Conservation (phyloP, 2,329 filamentous ascomycete genomes). For the Sphaerulina populicola region DNA sequence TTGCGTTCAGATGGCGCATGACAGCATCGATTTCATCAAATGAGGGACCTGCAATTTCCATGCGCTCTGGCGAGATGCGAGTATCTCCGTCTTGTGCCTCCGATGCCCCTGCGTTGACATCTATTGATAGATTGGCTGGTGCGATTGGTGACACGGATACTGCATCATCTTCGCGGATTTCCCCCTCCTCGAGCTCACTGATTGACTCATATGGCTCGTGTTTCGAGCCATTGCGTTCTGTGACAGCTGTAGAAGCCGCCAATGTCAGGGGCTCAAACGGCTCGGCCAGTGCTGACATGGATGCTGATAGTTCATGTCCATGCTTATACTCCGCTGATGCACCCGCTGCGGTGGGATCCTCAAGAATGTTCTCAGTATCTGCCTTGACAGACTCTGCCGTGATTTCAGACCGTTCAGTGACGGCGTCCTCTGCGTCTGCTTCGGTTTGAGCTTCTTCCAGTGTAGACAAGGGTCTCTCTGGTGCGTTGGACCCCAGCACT, state of each 20-base stretch:
- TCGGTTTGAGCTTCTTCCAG: conserved; percentile 12
- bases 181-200: conserved; percentile 31
- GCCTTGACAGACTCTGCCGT: conserved; percentile 7
- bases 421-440: conserved; percentile 9
- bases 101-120: conserved; percentile 7
- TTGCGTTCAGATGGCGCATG: conserved; percentile 74
- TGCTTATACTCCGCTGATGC: conserved; percentile 10
- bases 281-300: conserved; percentile 62
- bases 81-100: conserved; percentile 1
- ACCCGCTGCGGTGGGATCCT: conserved; percentile 2
- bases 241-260: not conserved
- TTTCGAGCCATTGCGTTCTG: conserved; percentile 1
- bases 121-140: conserved; percentile 1
- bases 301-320: conserved; percentile 33
- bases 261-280: conserved; percentile 49
- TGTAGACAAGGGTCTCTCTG: conserved; percentile 13
- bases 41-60: conserved; percentile 36
- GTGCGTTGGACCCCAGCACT: conserved; percentile 21
- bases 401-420: conserved; percentile 15
- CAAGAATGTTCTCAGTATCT: conserved; percentile 1
- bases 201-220: conserved; percentile 23
- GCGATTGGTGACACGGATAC: conserved; percentile 15
- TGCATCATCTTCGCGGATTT: conserved; percentile 25
- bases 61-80: conserved; percentile 12
- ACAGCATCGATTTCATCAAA: conserved; percentile 87